These are phyloP conservation scores for Metschnikowia aberdeeniae DNA, from an alignment of 805 yeast species.

Conservation along the genomic window DNA sequence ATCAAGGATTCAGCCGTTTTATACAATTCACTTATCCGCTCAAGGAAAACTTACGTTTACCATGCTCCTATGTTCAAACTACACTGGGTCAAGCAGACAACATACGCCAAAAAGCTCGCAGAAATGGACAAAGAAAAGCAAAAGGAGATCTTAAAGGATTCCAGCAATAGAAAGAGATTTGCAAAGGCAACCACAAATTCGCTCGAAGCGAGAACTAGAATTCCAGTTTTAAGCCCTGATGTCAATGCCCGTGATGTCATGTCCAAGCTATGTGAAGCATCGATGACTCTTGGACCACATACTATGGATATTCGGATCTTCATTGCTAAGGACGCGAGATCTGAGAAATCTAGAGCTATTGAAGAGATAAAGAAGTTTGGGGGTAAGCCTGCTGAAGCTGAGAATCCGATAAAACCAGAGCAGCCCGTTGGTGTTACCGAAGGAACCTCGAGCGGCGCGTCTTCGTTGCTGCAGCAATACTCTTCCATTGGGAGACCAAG, in stretches of 20 bases:
- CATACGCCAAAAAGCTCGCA: conserved; percentile 45
- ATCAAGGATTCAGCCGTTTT: conserved; percentile 70
- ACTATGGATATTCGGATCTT: conserved; percentile 70
- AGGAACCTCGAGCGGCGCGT: neutral
- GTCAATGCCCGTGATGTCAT: conserved; percentile 73
- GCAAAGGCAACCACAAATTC: conserved; percentile 19
- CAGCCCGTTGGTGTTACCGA: neutral
- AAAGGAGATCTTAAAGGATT: conserved; percentile 15
- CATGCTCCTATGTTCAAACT: conserved; percentile 70
- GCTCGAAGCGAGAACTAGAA: conserved; percentile 20
- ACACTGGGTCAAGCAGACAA: conserved; percentile 73
- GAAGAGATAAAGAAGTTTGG: conserved; percentile 17
- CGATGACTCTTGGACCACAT: conserved; percentile 78
- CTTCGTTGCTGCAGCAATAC: neutral
- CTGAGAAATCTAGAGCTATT: conserved; percentile 44
- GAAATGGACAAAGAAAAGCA: conserved; percentile 31
- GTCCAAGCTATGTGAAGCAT: conserved; percentile 82
- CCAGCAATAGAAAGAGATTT: conserved; percentile 15
- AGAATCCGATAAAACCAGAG: neutral
- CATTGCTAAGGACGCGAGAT: conserved; percentile 77
- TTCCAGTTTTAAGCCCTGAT: conserved; percentile 35
- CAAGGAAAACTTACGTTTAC: conserved; percentile 54
- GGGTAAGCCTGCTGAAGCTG: conserved; percentile 1
- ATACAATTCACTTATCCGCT: conserved; percentile 66
- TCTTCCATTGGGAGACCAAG: neutral